A percentile compares a stretch with the other conserved stretches of the same genome.
Evolutionary conservation across 208 protist genomes (phyloP).

Genomic region (Trypanosoma congolense): DNA sequence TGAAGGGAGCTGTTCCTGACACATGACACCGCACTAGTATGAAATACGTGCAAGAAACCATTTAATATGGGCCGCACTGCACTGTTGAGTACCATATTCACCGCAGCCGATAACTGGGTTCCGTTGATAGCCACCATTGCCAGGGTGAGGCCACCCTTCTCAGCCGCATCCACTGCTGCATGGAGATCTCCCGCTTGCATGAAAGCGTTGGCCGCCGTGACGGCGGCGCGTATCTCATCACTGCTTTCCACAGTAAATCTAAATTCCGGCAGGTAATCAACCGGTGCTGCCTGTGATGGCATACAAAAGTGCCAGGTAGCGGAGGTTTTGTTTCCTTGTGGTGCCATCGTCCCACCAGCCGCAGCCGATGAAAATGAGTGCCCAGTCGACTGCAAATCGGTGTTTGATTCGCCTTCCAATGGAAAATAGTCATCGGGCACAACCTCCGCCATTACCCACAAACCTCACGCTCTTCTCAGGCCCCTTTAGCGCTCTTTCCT

Average conservation of each 20-base stretch:
- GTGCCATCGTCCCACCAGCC: background rate
- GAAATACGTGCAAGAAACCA: constrained; percentile 4
- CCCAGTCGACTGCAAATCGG: too few relatives aligned
- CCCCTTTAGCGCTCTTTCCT: too few relatives aligned
- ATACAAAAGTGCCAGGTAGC: background rate
- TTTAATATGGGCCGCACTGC: constrained; percentile 3
- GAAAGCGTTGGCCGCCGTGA: constrained; percentile 1
- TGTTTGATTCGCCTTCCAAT: background rate
- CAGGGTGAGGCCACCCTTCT: background rate
- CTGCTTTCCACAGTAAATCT: constrained; percentile 3
- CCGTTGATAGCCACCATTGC: constrained; percentile 14
- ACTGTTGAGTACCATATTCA: constrained; percentile 9
- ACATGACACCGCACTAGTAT: too few relatives aligned
- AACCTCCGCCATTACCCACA: constrained; percentile 14
- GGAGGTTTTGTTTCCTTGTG: background rate
- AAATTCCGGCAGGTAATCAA: background rate
- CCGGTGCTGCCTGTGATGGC: background rate
- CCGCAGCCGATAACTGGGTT: constrained; percentile 7
- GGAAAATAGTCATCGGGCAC: constrained; percentile 32
- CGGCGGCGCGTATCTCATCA: constrained; percentile 1
- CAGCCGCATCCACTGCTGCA: constrained; percentile 3
- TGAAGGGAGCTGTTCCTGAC: too few relatives aligned
- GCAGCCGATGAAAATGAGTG: background rate
- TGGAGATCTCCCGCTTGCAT: constrained; percentile 17
- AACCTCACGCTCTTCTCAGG: too few relatives aligned